Evolutionary conservation across 768 basidiomycete genomes (phyloP).

Genomic region (Pisolithus orientalis): DNA sequence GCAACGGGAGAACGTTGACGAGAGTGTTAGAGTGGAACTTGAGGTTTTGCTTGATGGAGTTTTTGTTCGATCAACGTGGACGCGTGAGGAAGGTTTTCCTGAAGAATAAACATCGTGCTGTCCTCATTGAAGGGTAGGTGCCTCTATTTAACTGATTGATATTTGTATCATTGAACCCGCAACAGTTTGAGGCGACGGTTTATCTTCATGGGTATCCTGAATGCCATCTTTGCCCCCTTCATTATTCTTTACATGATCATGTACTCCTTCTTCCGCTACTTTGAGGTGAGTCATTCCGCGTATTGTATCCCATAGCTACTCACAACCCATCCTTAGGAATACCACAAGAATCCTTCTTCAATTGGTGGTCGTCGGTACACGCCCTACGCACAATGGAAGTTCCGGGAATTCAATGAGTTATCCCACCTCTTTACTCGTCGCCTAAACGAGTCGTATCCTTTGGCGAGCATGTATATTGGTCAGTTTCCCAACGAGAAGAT

Average conservation of each 20-base stretch:
- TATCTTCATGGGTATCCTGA: constrained; percentile 95
- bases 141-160: neutral
- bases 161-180: constrained; percentile 1
- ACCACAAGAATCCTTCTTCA: constrained; percentile 96
- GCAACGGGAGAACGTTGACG: constrained; percentile 77
- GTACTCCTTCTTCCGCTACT: constrained; percentile 99
- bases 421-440: constrained; percentile 87
- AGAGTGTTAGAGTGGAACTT: constrained; percentile 96
- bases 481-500: constrained; percentile 97
- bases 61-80: constrained; percentile 87
- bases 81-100: constrained; percentile 88
- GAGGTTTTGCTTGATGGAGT: constrained; percentile 91
- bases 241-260: constrained; percentile 94
- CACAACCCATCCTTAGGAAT: constrained; percentile 59
- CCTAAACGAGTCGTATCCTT: constrained; percentile 81
- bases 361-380: constrained; percentile 92
- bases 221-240: constrained; percentile 93
- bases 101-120: constrained; percentile 72
- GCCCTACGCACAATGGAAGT: constrained; percentile 95
- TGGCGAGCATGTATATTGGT: constrained; percentile 91
- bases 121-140: constrained; percentile 78
- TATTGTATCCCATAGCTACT: neutral
- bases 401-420: constrained; percentile 97
- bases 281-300: constrained; percentile 61
- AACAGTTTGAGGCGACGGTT: constrained; percentile 75